Conservation (phyloP, 768 basidiomycete genomes). For the Boletus patriciae region DNA sequence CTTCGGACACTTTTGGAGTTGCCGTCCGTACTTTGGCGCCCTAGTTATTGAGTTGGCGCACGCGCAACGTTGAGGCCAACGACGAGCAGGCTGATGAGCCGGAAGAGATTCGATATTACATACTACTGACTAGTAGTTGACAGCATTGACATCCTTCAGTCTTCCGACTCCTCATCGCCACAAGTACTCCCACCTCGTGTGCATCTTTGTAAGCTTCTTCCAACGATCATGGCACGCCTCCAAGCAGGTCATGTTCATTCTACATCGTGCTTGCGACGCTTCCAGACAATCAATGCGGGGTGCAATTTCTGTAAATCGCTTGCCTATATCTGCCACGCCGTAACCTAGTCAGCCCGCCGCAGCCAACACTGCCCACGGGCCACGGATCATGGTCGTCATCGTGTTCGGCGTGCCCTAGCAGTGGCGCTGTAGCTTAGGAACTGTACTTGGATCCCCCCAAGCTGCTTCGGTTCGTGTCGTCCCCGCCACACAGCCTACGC, state of each 20-base stretch:
- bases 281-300: background rate
- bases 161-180: slow-evolving; percentile 2
- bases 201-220: too few relatives aligned
- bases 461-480: background rate
- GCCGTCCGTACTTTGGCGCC: background rate
- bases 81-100: background rate
- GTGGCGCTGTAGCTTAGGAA: background rate
- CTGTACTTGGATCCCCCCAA: background rate
- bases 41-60: background rate
- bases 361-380: background rate
- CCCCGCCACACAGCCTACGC: background rate
- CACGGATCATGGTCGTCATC: background rate
- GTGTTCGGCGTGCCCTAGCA: background rate
- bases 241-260: background rate
- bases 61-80: background rate
- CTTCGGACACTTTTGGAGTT: background rate
- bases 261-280: background rate
- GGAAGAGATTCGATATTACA: background rate
- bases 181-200: background rate
- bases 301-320: too few relatives aligned
- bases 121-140: background rate
- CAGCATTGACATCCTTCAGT: background rate
- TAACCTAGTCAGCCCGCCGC: background rate
- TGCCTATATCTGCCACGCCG: background rate
- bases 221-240: background rate